Evolutionary conservation across 768 basidiomycete genomes (phyloP).

Genomic region (Rhodotorula sphaerocarpa): DNA sequence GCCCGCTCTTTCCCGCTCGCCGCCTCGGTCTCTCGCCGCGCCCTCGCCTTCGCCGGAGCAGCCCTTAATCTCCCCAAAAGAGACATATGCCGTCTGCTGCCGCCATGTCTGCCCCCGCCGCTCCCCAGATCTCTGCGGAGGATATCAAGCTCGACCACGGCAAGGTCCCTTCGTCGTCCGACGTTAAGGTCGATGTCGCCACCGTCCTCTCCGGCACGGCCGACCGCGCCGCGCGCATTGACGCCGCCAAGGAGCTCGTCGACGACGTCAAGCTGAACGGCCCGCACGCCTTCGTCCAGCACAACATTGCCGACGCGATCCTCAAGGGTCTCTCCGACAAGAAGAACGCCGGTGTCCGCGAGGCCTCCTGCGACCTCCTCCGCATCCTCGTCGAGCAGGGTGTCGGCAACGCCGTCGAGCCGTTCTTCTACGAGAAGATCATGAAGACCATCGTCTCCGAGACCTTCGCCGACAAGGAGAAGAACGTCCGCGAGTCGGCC

Average conservation of each 20-base stretch:
- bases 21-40: too few species aligned
- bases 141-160: slow-evolving; percentile 28
- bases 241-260: slow-evolving; percentile 37
- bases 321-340: slow-evolving; percentile 55
- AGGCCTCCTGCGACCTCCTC: slow-evolving; percentile 72
- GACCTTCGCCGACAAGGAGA: slow-evolving; percentile 89
- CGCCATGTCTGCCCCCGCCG: slow-evolving; percentile 26
- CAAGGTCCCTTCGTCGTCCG: slow-evolving; percentile 9
- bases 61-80: neutral
- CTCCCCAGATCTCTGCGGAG: slow-evolving; percentile 26
- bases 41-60: too few species aligned
- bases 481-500: slow-evolving; percentile 78
- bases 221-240: slow-evolving; percentile 33
- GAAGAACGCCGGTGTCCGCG: slow-evolving; percentile 75
- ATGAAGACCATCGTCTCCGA: slow-evolving; percentile 73
- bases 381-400: slow-evolving; percentile 54
- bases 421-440: slow-evolving; percentile 58
- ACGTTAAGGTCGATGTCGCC: slow-evolving; percentile 37
- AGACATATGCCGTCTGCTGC: neutral
- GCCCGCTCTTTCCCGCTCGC: too few species aligned
- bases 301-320: slow-evolving; percentile 38
- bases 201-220: slow-evolving; percentile 31
- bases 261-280: slow-evolving; percentile 37
- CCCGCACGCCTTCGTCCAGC: slow-evolving; percentile 33
- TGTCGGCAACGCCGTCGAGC: slow-evolving; percentile 61